Conservation (phyloP, 257 asterid species). For the Fraxinus anomala region DNA sequence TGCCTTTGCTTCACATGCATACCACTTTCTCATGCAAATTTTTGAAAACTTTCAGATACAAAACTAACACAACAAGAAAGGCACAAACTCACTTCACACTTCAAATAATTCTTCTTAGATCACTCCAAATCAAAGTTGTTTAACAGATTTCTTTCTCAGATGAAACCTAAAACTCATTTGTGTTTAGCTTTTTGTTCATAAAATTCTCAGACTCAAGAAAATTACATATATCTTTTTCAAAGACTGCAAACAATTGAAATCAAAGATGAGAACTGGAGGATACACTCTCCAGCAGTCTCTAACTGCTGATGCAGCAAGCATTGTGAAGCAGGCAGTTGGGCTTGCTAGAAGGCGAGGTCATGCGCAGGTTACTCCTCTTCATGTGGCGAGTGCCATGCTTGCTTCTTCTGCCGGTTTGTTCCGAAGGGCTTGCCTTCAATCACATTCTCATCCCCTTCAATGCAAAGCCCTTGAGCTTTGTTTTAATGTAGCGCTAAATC, state of each 20-base stretch:
- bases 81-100: slow-evolving; percentile 51
- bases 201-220: not conserved
- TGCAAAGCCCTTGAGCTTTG: slow-evolving; percentile 95
- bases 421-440: slow-evolving; percentile 73
- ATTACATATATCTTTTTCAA: not conserved
- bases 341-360: slow-evolving; percentile 88
- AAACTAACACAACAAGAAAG: slow-evolving; percentile 87
- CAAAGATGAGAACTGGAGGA: slow-evolving; percentile 78
- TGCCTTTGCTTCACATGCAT: slow-evolving; percentile 92
- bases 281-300: slow-evolving; percentile 89
- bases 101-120: slow-evolving; percentile 39
- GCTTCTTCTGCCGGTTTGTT: slow-evolving; percentile 59
- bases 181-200: not conserved
- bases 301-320: slow-evolving; percentile 64
- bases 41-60: slow-evolving; percentile 46
- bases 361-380: slow-evolving; percentile 94
- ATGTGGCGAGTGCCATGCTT: slow-evolving; percentile 85
- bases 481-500: slow-evolving; percentile 89
- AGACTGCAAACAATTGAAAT: not conserved
- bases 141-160: slow-evolving; percentile 17
- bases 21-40: slow-evolving; percentile 59
- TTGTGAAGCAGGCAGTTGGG: slow-evolving; percentile 74
- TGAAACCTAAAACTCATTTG: slow-evolving; percentile 26
- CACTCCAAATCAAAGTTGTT: slow-evolving; percentile 25
- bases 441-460: slow-evolving; percentile 95